These are phyloP conservation scores for Lentinula raphanica DNA, from an alignment of 768 basidiomycete genomes.

Conservation along the genomic window DNA sequence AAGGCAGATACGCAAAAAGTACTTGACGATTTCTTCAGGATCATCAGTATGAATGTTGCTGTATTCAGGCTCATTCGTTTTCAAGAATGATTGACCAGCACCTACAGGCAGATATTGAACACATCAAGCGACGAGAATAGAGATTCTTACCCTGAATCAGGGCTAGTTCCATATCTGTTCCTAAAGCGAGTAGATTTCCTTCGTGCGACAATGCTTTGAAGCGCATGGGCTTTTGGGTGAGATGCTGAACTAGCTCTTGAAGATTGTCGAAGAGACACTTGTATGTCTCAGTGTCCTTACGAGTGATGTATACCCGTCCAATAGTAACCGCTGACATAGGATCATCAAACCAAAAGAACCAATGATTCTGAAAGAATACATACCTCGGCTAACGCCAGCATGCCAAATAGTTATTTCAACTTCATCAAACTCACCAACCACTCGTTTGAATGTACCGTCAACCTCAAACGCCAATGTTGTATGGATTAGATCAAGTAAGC, in stretches of 20 bases:
- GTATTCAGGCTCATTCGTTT: too few relatives aligned
- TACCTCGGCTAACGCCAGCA: neutral
- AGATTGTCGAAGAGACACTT: neutral
- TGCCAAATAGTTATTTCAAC: neutral
- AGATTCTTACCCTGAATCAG: neutral
- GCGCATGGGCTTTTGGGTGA: neutral
- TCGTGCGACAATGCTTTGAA: neutral
- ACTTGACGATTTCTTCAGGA: too few relatives aligned
- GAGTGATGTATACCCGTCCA: neutral
- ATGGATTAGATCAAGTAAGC: neutral
- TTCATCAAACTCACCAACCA: conserved; percentile 1
- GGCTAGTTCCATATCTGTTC: neutral
- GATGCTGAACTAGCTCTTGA: neutral
- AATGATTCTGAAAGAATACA: neutral
- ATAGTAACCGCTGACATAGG: neutral
- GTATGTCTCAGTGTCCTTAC: neutral
- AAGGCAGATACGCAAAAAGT: too few relatives aligned
- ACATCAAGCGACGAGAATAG: too few relatives aligned
- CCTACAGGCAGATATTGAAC: too few relatives aligned
- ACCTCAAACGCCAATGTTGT: neutral
- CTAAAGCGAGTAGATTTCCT: neutral
- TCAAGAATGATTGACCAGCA: too few relatives aligned
- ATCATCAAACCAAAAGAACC: neutral
- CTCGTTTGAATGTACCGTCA: neutral
- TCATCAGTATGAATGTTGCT: too few relatives aligned